These are phyloP conservation scores for Andrographis paniculata DNA, from an alignment of 305 asterid species.

Conservation along the genomic window DNA sequence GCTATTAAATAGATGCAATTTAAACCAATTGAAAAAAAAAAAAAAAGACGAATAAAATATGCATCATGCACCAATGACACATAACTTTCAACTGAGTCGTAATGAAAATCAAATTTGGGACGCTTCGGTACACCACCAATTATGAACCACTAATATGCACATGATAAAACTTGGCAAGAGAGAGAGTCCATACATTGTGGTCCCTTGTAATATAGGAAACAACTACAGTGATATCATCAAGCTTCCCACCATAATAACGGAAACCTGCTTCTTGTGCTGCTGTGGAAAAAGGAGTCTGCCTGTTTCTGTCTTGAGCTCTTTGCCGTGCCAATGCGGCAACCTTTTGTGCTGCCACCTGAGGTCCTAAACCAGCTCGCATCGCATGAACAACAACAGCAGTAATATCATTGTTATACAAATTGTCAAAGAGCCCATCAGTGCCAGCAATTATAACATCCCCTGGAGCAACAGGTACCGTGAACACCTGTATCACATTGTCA, in stretches of 20 bases:
- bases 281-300: conserved; percentile 95
- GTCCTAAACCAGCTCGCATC: conserved; percentile 77
- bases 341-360: conserved; percentile 91
- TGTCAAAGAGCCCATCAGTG: conserved; percentile 95
- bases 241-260: conserved; percentile 94
- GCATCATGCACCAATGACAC: too few relatives aligned
- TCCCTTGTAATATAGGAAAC: conserved; percentile 69
- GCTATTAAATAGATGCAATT: too few relatives aligned
- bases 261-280: conserved; percentile 99
- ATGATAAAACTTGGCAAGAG: too few relatives aligned
- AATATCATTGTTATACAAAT: conserved; percentile 76
- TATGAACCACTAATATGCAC: too few relatives aligned
- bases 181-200: conserved; percentile 35
- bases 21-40: too few relatives aligned
- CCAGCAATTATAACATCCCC: conserved; percentile 95
- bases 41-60: too few relatives aligned
- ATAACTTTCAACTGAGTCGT: too few relatives aligned
- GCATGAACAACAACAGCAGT: conserved; percentile 89
- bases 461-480: conserved; percentile 79
- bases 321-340: conserved; percentile 92
- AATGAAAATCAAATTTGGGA: too few relatives aligned
- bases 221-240: conserved; percentile 89
- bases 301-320: conserved; percentile 78
- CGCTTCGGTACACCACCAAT: too few relatives aligned
- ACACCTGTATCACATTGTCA: conserved; percentile 50